Evolutionary conservation across 2,329 filamentous ascomycete species (phyloP), one percentile per base, ranked within the genome.

Genomic region (Colletotrichum falcatum): DNA sequence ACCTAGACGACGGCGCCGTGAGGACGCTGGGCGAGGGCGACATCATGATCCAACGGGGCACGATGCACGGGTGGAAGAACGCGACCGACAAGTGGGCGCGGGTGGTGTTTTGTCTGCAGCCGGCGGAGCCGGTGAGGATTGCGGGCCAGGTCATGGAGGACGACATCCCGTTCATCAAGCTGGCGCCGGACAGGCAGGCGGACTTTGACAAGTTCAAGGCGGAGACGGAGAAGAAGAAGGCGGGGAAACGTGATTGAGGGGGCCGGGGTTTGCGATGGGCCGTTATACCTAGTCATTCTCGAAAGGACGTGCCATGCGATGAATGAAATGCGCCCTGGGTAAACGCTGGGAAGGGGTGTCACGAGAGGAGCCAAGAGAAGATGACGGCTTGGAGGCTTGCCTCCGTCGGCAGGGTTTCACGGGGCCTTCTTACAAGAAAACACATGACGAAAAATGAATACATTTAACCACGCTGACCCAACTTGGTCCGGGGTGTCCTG

Each of bases 11-110:
- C 30, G 83, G 83, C 12, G 82, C 81, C 44, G 78, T 72, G 61
- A 76, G 77, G 33, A 58, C 77, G 9, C 76, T 86, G 77, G 74
- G 78, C 59, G 76, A 78, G 51, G 84, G 84, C 6, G 84, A 86
- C 73, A 77, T 85, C 33, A 80, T 81, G 30, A 80, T 86, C 39
- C 84, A 86, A 75, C 76, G 84, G 54, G 83, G 78, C 9, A 84
- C 83, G 7, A 82, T 80, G 76, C 83, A 85, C 76, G 80, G 63
- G 14, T 74, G 73, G 73, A 58, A 56, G 60, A 73, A 74, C 55
- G 61, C 70, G 28, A 72, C 67, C 12, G 66, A 62, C 48, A 26
- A 54, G 35, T 72, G 72, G 72, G 70, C 72, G 7, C 28, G 73
- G 14, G 64, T 73, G 7, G 30, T 72, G 1, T 74, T 73, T 44